phyloP scores from a whole-genome alignment of 345 rosid species.

The Gynandropsis gynandra region DNA sequence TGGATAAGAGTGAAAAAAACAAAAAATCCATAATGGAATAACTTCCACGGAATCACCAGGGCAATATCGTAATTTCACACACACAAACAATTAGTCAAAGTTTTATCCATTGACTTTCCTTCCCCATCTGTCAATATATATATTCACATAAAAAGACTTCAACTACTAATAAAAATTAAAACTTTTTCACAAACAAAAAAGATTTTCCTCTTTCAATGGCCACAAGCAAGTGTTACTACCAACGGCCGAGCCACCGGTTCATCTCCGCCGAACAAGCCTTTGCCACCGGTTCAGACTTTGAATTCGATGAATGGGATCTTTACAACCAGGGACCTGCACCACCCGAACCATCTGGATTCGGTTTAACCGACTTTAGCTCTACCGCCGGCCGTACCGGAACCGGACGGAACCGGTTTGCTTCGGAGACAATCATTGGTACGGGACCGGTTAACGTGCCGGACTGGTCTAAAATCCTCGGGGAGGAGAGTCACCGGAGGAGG shows the following conservation, averaged over 20 bases:
- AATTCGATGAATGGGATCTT: slow-evolving; percentile 82
- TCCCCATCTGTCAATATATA: slow-evolving; percentile 14
- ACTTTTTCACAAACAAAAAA: not conserved
- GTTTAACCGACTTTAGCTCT: slow-evolving; percentile 13
- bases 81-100: slow-evolving; percentile 6
- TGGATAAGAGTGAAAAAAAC: slow-evolving; percentile 8
- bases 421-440: slow-evolving; percentile 20
- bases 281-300: slow-evolving; percentile 43
- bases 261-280: slow-evolving; percentile 19
- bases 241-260: slow-evolving; percentile 58
- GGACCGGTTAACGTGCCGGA: slow-evolving; percentile 86
- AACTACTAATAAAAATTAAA: not conserved
- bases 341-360: slow-evolving; percentile 46
- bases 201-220: slow-evolving; percentile 42
- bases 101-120: slow-evolving; percentile 30
- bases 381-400: slow-evolving; percentile 15
- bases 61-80: not conserved
- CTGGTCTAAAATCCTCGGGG: slow-evolving; percentile 91
- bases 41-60: slow-evolving; percentile 14
- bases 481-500: slow-evolving; percentile 41
- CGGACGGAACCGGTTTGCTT: slow-evolving; percentile 20
- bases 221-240: slow-evolving; percentile 53
- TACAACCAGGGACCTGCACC: slow-evolving; percentile 29
- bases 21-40: not conserved
- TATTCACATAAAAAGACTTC: not conserved